Evolutionary conservation across 2,329 filamentous ascomycete genomes (phyloP), one percentile per base, ranked within the genome.

Genomic region (Pyricularia grisea): DNA sequence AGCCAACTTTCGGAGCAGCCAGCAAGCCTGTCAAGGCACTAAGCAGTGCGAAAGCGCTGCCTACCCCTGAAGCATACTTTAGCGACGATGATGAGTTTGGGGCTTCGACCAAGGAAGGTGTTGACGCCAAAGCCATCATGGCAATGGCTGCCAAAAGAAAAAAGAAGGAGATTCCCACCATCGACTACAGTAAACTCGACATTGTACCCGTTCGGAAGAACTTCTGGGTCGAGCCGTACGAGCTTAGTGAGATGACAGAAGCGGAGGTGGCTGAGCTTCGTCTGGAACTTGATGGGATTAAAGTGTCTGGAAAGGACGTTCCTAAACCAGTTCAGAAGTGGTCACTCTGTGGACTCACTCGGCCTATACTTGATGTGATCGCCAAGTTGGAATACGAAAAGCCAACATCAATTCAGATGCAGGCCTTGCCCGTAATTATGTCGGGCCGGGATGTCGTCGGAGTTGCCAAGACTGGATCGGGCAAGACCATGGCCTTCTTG

Each of bases 321-420:
- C 95, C 95, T 1, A 97, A 94, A 75, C 95, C 95, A 4, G 94
- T 99, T 11, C 91, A 93, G 75, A 97, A 97, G 79, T 99, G 94
- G 92, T 94, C 94, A 0, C 94, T 98, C 75, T 97, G 94, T 77
- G 95, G 95, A 65, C 85, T 97, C 67, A 93, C 93, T 20, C 88
- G 92, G 33, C 92, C 94, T 74, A 94, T 93, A 7, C 81, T 97
- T 69, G 93, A 97, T 74, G 91, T 97, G 55, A 90, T 99, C 71
- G 87, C 90, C 58, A 87, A 86, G 68, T 81, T 97, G 55, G 91
- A 92, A 7, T 99, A 93, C 77, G 91, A 96, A 69, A 91, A 89
- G 76, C 94, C 95, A 0, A 98, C 95, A 0, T 88, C 94, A 0
- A 98, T 99, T 74, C 95, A 99, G 79, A 90, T 94, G 79, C 95